Evolutionary conservation across 306 rosid species (phyloP).

Genomic region (Spatholobus suberectus): DNA sequence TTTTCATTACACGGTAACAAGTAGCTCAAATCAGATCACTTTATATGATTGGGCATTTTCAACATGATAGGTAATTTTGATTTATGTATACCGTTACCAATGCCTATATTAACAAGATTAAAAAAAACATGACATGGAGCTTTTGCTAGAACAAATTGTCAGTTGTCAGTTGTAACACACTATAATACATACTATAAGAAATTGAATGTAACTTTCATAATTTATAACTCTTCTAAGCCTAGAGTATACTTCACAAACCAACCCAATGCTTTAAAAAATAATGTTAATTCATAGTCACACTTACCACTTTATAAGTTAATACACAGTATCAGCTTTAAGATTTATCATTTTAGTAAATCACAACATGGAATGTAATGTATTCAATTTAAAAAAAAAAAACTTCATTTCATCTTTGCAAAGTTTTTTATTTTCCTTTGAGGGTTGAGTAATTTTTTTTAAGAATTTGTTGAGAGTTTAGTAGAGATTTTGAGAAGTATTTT

Average conservation of each 20-base stretch:
- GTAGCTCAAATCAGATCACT: background rate
- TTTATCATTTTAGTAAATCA: background rate
- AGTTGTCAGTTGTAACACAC: background rate
- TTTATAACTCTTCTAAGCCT: background rate
- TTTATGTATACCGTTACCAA: background rate
- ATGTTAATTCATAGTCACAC: background rate
- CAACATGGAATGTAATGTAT: background rate
- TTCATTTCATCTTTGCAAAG: background rate
- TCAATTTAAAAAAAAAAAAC: background rate
- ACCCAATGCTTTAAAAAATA: background rate
- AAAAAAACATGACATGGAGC: background rate
- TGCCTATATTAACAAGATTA: background rate
- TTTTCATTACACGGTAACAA: slow-evolving; percentile 1
- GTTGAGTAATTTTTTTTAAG: too few relatives aligned
- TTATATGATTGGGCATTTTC: background rate
- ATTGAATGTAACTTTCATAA: background rate
- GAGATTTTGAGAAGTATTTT: background rate
- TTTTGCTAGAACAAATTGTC: background rate
- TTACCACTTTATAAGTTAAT: background rate
- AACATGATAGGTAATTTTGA: background rate
- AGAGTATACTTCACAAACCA: background rate
- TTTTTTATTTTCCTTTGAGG: background rate
- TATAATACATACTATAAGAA: background rate
- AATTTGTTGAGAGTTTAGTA: background rate
- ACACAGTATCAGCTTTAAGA: background rate